These are phyloP conservation scores for Hypsizygus marmoreus DNA, from an alignment of 768 basidiomycete species.

Conservation along the genomic window DNA sequence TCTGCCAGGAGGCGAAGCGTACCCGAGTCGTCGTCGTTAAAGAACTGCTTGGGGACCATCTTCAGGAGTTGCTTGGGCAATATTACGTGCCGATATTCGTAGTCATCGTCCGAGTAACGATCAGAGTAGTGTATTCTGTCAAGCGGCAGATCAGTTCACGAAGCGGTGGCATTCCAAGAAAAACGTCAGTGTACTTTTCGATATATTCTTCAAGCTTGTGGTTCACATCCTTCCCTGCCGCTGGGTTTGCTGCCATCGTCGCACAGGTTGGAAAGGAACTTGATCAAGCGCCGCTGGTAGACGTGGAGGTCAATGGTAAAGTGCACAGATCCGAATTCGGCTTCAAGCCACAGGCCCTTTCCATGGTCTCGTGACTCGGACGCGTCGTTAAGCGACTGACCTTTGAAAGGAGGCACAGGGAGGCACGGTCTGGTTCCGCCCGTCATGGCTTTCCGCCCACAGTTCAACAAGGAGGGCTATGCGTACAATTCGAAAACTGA, in stretches of 20 bases:
- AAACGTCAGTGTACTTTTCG: constrained; percentile 55
- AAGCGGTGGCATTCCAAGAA: constrained; percentile 11
- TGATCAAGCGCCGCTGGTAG: neutral
- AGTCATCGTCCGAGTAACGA: constrained; percentile 88
- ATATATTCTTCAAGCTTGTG: constrained; percentile 75
- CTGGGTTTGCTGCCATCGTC: constrained; percentile 29
- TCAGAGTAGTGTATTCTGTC: constrained; percentile 87
- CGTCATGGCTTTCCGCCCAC: constrained; percentile 16
- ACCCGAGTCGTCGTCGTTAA: constrained; percentile 72
- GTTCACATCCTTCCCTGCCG: constrained; percentile 38
- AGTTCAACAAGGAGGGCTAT: constrained; percentile 12
- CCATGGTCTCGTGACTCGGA: constrained; percentile 10
- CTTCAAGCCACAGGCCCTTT: too few species aligned
- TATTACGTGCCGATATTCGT: constrained; percentile 97
- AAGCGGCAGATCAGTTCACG: constrained; percentile 18
- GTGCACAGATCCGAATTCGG: too few species aligned
- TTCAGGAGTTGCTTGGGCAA: constrained; percentile 94
- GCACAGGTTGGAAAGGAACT: neutral
- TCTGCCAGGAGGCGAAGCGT: constrained; percentile 83
- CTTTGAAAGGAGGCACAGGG: neutral
- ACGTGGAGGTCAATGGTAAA: neutral
- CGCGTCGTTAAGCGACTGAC: constrained; percentile 1
- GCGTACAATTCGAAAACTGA: too few species aligned
- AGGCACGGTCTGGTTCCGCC: neutral
- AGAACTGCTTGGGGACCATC: constrained; percentile 86